A percentile compares a stretch with the other conserved stretches of the same genome.
These are phyloP conservation scores for Brassica napus DNA, from an alignment of 345 rosid genomes.

Conservation along the genomic window Da-Ae NC_063444.1:24927001-24927500, in stretches of 20 bases:
- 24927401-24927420: background rate
- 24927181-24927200: conserved; percentile 60
- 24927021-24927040: conserved; percentile 37
- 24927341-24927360: background rate
- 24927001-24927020: conserved; percentile 41
- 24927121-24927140: conserved; percentile 28
- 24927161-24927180: background rate
- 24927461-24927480: background rate
- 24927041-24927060: conserved; percentile 79
- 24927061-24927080: conserved; percentile 74
- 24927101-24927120: conserved; percentile 62
- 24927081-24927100: conserved; percentile 68
- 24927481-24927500: background rate
- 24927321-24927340: too few species aligned
- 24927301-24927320: too few species aligned
- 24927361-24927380: background rate
- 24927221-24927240: conserved; percentile 64
- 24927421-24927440: background rate
- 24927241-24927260: conserved; percentile 80
- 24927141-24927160: background rate
- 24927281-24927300: conserved; percentile 37
- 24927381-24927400: background rate
- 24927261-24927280: conserved; percentile 82
- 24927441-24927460: background rate
- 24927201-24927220: conserved; percentile 55